Base-by-base conservation (phyloP, 441 rosid genomes). In the Pelargonium exstipulatum region DNA sequence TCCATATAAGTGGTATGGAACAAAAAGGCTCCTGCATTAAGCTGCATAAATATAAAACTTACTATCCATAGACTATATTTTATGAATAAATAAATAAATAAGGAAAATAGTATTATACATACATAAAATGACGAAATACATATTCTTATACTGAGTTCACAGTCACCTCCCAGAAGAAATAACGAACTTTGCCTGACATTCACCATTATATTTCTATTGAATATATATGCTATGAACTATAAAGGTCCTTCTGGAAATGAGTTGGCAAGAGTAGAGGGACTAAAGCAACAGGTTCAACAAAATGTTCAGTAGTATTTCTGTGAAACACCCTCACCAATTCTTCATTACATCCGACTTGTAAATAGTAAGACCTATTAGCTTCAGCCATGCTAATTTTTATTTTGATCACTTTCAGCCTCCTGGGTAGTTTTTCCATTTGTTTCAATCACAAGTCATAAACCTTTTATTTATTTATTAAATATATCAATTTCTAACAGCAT, bases 21-120 rank as follows among this genome's bases (percentile, higher is more conserved):
- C 75, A 85, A 85, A 95, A 92, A 69, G 98, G 98, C 88, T 90
- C 98, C 90, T 88, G 98, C 97, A 88, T 88, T 73, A 95, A 96
- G 96, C 99, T 92, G 98, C 96, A 90, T 74, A 83, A 70, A 90
- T 82, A 86, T 84, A 78, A 73, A 82, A 81, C 78, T 85, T 86
- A 84, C 85, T 83, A 74, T 82, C 68, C 82, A 77, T 70, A 82
- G 82, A 80, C 78, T 70, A 70, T 80, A 69, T 75, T 67, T 66
- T 69, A 73, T 68, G 74, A 69, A 71, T 22, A 46, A 32, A 73
- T 58, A 62, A 13, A 66, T n/a, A n/a, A n/a, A n/a, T n/a, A n/a
- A 16, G n/a, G 37, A 65, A 46, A 57, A 62, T 69, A 42, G 14
- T 16, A 62, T 65, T 9, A 57, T 57, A 29, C 62, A 57, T 57